Conservation (phyloP, 495 filamentous ascomycete genomes). For the Ramalina intermedia region DNA sequence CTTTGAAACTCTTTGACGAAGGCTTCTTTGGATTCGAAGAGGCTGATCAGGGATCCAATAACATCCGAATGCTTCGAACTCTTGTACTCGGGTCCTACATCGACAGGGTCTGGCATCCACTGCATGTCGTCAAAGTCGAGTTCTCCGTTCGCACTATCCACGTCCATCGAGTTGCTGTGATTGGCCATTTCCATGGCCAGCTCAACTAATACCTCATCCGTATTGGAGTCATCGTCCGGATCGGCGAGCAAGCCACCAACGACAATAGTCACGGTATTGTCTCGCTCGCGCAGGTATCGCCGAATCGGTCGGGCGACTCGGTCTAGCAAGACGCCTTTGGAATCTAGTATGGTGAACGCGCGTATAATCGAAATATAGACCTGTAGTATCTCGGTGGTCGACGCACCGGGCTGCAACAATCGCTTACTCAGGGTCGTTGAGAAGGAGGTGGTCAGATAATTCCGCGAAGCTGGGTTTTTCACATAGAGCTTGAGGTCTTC, state of each 20-base stretch:
- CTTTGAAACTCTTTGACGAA: constrained; percentile 89
- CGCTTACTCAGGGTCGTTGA: constrained; percentile 50
- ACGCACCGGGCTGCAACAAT: constrained; percentile 74
- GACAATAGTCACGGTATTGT: constrained; percentile 80
- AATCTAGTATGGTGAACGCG: constrained; percentile 76
- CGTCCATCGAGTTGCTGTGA: constrained; percentile 33
- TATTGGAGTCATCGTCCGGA: constrained; percentile 29
- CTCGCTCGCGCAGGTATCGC: constrained; percentile 78
- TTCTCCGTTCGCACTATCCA: constrained; percentile 42
- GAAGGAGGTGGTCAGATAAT: constrained; percentile 57
- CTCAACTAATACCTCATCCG: constrained; percentile 49
- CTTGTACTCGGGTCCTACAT: constrained; percentile 83
- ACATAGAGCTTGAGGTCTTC: constrained; percentile 58
- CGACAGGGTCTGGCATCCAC: constrained; percentile 84
- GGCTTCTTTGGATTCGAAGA: constrained; percentile 72
- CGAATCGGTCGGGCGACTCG: constrained; percentile 73
- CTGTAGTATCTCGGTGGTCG: constrained; percentile 76
- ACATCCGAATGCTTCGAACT: constrained; percentile 81
- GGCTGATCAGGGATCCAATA: constrained; percentile 75
- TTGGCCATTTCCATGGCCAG: constrained; percentile 61
- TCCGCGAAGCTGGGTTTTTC: constrained; percentile 40
- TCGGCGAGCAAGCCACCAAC: constrained; percentile 73
- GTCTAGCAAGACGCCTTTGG: constrained; percentile 80
- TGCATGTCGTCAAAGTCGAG: constrained; percentile 80
- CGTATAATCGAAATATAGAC: constrained; percentile 88